Percentiles rank a stretch among this genome's conserved stretches.
phyloP scores from a whole-genome alignment of 768 basidiomycete species.

The Suillus bovinus region DNA sequence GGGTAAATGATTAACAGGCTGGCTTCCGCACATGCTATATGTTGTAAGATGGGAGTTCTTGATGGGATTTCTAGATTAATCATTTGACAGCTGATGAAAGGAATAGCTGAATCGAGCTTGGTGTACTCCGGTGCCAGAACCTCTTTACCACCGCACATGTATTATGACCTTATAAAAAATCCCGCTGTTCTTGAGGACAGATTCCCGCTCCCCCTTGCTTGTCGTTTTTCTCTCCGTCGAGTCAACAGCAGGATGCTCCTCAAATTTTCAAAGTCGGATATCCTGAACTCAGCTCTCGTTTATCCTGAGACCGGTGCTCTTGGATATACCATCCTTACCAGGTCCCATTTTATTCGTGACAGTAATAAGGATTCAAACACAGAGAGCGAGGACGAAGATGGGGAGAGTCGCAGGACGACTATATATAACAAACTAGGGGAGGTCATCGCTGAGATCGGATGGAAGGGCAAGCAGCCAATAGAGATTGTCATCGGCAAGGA shows the following conservation, averaged over 20 bases:
- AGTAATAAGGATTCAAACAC: slow-evolving; percentile 29
- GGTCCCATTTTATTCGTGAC: slow-evolving; percentile 30
- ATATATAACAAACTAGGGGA: slow-evolving; percentile 44
- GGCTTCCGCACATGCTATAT: background rate
- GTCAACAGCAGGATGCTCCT: slow-evolving; percentile 44
- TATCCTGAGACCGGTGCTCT: slow-evolving; percentile 51
- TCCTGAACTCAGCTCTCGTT: slow-evolving; percentile 56
- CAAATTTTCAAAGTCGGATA: slow-evolving; percentile 58
- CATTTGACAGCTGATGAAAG: slow-evolving; percentile 3
- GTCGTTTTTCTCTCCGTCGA: background rate
- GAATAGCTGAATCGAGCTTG: background rate
- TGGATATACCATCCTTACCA: slow-evolving; percentile 52
- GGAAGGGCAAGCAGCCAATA: slow-evolving; percentile 53
- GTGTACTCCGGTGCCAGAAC: background rate
- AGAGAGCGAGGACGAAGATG: slow-evolving; percentile 26
- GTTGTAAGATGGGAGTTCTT: background rate
- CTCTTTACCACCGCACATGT: background rate
- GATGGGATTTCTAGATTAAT: background rate
- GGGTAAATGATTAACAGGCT: background rate
- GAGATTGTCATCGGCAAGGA: slow-evolving; percentile 52
- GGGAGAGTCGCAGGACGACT: slow-evolving; percentile 40
- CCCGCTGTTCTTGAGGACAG: background rate
- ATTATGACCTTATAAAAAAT: background rate
- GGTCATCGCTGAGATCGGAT: slow-evolving; percentile 47
- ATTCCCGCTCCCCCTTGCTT: background rate